phyloP scores from a whole-genome alignment of 2,329 filamentous ascomycete genomes.

The Colletotrichum caudatum region DNA sequence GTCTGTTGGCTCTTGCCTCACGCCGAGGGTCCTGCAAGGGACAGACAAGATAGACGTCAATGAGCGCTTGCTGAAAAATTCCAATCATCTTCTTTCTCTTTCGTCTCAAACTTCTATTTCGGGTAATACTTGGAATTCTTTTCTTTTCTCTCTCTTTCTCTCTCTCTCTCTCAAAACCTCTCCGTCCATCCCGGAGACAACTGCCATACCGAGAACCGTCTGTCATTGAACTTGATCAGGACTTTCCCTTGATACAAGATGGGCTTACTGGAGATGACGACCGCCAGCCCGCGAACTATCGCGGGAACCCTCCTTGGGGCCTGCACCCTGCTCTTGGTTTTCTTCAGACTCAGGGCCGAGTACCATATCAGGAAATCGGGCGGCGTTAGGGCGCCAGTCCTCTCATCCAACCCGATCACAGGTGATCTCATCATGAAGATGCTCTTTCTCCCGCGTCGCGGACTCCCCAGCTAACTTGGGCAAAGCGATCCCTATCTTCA shows the following conservation, averaged over 20 bases:
- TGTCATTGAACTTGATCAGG: neutral
- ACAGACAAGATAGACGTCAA: neutral
- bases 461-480: slow-evolving; percentile 1
- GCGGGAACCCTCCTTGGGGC: slow-evolving; percentile 29
- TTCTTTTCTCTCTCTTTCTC: neutral
- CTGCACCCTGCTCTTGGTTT: slow-evolving; percentile 25
- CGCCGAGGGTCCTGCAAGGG: neutral
- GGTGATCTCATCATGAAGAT: slow-evolving; percentile 2
- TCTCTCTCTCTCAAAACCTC: neutral
- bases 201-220: neutral
- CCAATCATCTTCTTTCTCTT: neutral
- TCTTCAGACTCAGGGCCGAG: slow-evolving; percentile 24
- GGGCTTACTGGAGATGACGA: slow-evolving; percentile 30
- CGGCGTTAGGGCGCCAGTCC: slow-evolving; percentile 39
- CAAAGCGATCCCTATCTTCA: slow-evolving; percentile 38
- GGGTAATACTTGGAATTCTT: neutral
- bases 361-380: slow-evolving; percentile 31
- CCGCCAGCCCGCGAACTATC: slow-evolving; percentile 29
- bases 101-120: slow-evolving; percentile 3
- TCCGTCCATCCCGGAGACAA: slow-evolving; percentile 5
- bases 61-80: neutral
- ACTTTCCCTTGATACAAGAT: slow-evolving; percentile 16
- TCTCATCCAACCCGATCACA: slow-evolving; percentile 42
- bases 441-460: neutral
- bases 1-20: slow-evolving; percentile 17